Percentiles rank a stretch among this genome's conserved stretches.
Evolutionary conservation across 768 basidiomycete species (phyloP).

Genomic region (Suillus placidus): DNA sequence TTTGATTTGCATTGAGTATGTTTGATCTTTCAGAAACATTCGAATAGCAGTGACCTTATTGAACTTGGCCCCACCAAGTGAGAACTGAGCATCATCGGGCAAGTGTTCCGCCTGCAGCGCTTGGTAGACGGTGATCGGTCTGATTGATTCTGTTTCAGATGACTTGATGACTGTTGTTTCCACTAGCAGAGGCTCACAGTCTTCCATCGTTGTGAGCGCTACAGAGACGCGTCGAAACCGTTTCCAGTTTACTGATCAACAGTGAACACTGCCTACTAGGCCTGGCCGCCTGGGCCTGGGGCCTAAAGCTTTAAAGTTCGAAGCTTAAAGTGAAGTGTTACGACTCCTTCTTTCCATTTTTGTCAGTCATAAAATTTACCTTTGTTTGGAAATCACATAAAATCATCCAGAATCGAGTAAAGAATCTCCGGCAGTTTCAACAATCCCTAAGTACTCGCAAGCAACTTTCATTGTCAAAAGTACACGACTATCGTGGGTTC

Average conservation of each 20-base stretch:
- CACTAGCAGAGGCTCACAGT: conserved; percentile 12
- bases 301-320: not conserved
- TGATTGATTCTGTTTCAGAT: conserved; percentile 22
- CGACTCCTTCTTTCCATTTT: no score
- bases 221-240: not conserved
- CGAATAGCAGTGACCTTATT: conserved; percentile 24
- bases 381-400: no score
- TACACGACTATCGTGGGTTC: conserved; percentile 13
- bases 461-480: not conserved
- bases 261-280: not conserved
- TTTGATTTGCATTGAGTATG: not conserved
- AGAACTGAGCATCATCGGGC: conserved; percentile 45
- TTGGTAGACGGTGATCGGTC: conserved; percentile 62
- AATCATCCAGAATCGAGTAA: no score
- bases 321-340: no score
- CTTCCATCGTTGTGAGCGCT: conserved; percentile 11
- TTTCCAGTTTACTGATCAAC: not conserved
- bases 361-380: no score
- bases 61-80: conserved; percentile 47
- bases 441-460: conserved; percentile 4
- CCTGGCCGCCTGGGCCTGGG: not conserved
- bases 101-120: conserved; percentile 45
- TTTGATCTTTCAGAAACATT: not conserved
- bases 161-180: conserved; percentile 10
- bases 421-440: not conserved